phyloP scores from a whole-genome alignment of 164 flowering plant genomes.

The Tinospora cordifolia region DNA sequence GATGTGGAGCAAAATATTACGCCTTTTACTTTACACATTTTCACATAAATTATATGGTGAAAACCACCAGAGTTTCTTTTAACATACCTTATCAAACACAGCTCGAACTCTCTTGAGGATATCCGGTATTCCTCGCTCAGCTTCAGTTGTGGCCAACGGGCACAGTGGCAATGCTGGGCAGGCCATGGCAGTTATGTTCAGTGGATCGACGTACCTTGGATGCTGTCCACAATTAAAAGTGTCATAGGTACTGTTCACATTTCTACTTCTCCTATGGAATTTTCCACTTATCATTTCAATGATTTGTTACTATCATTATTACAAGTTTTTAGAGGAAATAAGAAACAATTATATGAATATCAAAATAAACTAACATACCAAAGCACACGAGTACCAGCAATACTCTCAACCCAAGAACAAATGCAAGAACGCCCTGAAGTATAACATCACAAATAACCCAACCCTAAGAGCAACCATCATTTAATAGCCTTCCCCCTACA shows the following conservation, averaged over 20 bases:
- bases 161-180: constrained; percentile 96
- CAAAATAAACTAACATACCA: no score
- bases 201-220: constrained; percentile 82
- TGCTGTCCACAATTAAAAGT: constrained; percentile 33
- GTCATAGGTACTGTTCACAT: not conserved
- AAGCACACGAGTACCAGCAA: no score
- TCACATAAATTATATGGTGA: not conserved
- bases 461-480: no score
- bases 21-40: not conserved
- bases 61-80: not conserved
- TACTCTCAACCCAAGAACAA: no score
- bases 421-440: no score
- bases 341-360: no score
- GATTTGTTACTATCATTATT: no score
- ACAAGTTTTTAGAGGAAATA: no score
- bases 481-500: no score
- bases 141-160: constrained; percentile 95
- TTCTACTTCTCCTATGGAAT: not conserved
- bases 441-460: no score
- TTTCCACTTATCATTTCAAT: not conserved
- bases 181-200: constrained; percentile 93
- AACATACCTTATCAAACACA: constrained; percentile 77
- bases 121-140: constrained; percentile 90
- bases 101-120: constrained; percentile 83
- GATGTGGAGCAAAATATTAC: not conserved